Base-by-base conservation (phyloP, 129 eudicot genomes). In the Arctium lappa region DNA sequence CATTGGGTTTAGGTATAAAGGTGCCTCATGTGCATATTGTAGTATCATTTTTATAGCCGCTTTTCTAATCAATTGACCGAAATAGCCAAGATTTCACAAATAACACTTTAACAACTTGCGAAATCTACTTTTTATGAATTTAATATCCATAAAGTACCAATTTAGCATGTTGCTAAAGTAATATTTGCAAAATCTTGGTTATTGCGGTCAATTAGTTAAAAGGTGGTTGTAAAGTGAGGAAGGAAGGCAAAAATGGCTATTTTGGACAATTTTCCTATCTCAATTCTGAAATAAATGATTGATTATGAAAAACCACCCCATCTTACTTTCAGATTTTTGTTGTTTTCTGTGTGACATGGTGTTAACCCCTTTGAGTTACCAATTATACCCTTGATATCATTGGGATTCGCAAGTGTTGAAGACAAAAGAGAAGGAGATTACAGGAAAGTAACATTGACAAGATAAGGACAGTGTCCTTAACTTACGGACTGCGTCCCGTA, bases 401-500 rank as follows among this genome's bases (percentile, higher is more conserved):
- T 38, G 39, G 42, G 40, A 22, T 71, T 72, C 22, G 44, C 69
- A 60, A 87, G 69, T 76, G 30, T 68, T 70, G 40, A 75, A 81
- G 66, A 72, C 29, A 79, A 76, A 77, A 69, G 84, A 38, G 76
- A 84, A 76, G 89, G 91, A 79, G 72, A 66, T 31, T 79, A 72
- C 72, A 78, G 92, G 86, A 77, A 87, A 74, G 72, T 76, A 83
- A 79, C 48, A 75, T 79, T 80, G 80, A 86, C 82, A 84, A 53
- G 83, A 80, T 74, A 69, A 78, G 87, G 91, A 86, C 97, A 90
- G 66, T 80, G 86, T 75, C 97, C 95, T 89, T 34, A 93, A 91
- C 84, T 77, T 87, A 82, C 94, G 96, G 96, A 74, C 86, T 63
- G 87, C 85, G 92, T 88, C 85, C 80, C 76, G 85, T 86, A 85